phyloP scores from a whole-genome alignment of 2,329 filamentous ascomycete species.

The Tolypocladium amazonense region DNA sequence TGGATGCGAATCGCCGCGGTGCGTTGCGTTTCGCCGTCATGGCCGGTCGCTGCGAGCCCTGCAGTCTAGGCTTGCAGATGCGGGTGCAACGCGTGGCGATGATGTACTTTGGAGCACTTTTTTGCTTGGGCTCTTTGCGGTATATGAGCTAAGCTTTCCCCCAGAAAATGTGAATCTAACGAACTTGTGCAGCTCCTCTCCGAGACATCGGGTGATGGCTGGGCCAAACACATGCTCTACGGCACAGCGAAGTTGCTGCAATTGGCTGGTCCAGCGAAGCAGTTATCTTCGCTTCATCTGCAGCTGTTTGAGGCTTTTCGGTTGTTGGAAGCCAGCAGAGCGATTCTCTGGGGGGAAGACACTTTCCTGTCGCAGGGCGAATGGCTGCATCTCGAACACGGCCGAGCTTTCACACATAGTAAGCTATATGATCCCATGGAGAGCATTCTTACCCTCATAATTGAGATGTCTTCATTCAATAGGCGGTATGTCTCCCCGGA shows the following conservation, averaged over 20 bases:
- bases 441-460: slow-evolving; percentile 3
- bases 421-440: neutral
- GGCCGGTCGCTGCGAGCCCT: slow-evolving; percentile 9
- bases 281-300: neutral
- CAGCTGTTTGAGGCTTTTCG: slow-evolving; percentile 11
- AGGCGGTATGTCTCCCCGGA: slow-evolving; percentile 4
- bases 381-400: neutral
- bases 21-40: slow-evolving; percentile 9
- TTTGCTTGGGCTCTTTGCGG: slow-evolving; percentile 16
- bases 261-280: neutral
- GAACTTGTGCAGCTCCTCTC: slow-evolving; percentile 10
- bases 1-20: neutral
- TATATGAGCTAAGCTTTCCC: neutral
- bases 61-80: slow-evolving; percentile 1
- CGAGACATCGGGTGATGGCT: slow-evolving; percentile 11
- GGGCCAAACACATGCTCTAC: slow-evolving; percentile 16
- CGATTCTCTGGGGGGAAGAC: slow-evolving; percentile 12
- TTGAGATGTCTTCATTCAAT: slow-evolving; percentile 10
- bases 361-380: slow-evolving; percentile 8
- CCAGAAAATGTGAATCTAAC: neutral
- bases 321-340: slow-evolving; percentile 12
- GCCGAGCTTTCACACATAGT: neutral
- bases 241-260: slow-evolving; percentile 14
- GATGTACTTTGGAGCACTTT: slow-evolving; percentile 15
- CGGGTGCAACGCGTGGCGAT: neutral